Evolutionary conservation across 352 stramenopile species (phyloP), one percentile per base, ranked within the genome.

Genomic region (Pythium scleroteichum): DNA sequence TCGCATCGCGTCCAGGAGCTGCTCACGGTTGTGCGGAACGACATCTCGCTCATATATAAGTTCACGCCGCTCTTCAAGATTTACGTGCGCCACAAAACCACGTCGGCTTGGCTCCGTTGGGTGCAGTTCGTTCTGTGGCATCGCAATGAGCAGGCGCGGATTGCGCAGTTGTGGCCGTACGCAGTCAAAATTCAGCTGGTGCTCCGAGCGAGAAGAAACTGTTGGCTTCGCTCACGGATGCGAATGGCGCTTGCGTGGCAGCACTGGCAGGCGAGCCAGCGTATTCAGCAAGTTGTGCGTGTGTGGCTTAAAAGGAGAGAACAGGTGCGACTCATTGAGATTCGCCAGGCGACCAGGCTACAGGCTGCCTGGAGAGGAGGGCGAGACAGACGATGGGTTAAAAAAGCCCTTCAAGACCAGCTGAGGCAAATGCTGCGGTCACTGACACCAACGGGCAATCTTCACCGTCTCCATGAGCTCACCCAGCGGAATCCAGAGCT

Each of bases 1-100:
- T 24, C 66, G 10, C 26, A 51, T 3, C 65, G 78, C 22, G 53
- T 90, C 14, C 67, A 81, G 19, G 22, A 64, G 0, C 40, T 85
- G 4, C 68, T 90, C 47, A 66, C 64, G 6, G 68, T 68, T 9
- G 69, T 90, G 10, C 70, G 79, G 2, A 71, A 71, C 32, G 51
- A 68, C 42, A 68, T 83, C 24, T 71, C 71, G 29, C 69, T 76
- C 55, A 60, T 81, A 61, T 76, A 82, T 72, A 88, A 76, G 41
- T 86, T 87, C 56, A 81, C 74, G 13, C 82, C 82, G 17, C 61
- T 87, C 2, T 79, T 83, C 40, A 78, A 79, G 54, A 71, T 90
- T 23, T 88, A 87, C 27, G 46, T 64, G 16, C 74, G 68, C 4
- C 69, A 74, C 39, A 76, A 84, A 64, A 47, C 75, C 1, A 52